A percentile compares a stretch with the other conserved stretches of the same genome.
These are phyloP conservation scores for Curvularia sp. DNA, from an alignment of 2,329 filamentous ascomycete species.

Conservation along the genomic window DNA sequence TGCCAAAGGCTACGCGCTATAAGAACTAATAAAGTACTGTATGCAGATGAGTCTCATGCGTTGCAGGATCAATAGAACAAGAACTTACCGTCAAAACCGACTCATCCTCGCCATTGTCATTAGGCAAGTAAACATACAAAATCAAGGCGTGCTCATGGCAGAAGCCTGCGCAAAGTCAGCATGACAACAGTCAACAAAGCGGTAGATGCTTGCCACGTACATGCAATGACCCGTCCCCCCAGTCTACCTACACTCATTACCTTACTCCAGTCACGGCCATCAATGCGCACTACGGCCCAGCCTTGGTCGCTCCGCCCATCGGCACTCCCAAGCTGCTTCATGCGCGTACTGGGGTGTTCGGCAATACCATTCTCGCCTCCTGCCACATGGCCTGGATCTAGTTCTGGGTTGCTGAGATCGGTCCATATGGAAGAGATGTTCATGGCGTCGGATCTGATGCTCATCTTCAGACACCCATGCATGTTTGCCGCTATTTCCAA, in stretches of 20 bases:
- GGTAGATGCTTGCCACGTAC: constrained; percentile 56
- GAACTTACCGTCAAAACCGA: constrained; percentile 74
- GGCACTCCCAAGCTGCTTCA: constrained; percentile 65
- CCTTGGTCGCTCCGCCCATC: constrained; percentile 75
- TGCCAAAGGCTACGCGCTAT: constrained; percentile 50
- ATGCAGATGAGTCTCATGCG: constrained; percentile 25
- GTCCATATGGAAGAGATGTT: constrained; percentile 87
- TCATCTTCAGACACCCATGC: constrained; percentile 83
- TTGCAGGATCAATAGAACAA: not conserved
- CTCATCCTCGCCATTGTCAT: constrained; percentile 73
- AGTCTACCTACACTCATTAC: constrained; percentile 92
- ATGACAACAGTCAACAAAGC: not conserved
- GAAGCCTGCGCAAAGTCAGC: constrained; percentile 61
- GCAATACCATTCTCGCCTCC: constrained; percentile 70
- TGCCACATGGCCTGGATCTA: constrained; percentile 78
- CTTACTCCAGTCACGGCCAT: constrained; percentile 91
- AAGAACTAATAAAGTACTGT: constrained; percentile 67
- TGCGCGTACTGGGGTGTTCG: constrained; percentile 81
- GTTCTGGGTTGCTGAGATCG: constrained; percentile 82
- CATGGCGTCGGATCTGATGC: constrained; percentile 82
- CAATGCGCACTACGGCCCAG: constrained; percentile 90
- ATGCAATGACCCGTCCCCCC: constrained; percentile 91
- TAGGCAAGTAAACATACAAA: constrained; percentile 80
- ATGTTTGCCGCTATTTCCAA: constrained; percentile 92
- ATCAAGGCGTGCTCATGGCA: constrained; percentile 81